Conservation (phyloP, 2,329 filamentous ascomycete species). For the Diaporthe vexans region DNA sequence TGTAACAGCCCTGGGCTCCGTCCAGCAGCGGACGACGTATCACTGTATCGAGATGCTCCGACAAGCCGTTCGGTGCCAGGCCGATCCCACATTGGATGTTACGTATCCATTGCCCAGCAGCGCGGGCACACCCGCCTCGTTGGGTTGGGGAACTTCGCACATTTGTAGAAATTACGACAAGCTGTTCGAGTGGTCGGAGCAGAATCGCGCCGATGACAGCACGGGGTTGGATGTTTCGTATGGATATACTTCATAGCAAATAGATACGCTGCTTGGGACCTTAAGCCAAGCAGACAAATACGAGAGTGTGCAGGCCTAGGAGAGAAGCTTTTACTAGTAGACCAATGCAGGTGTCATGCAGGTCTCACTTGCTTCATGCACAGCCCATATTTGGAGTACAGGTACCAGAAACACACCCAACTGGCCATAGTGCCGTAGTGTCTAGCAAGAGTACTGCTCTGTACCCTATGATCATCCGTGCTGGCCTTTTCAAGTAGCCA, state of each 20-base stretch:
- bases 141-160: constrained; percentile 8
- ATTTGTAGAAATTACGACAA: constrained; percentile 21
- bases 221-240: constrained; percentile 5
- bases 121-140: neutral
- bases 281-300: neutral
- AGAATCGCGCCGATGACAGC: constrained; percentile 13
- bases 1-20: neutral
- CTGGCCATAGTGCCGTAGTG: neutral
- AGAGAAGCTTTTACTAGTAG: neutral
- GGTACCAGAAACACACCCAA: too few relatives aligned
- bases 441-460: neutral
- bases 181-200: constrained; percentile 23
- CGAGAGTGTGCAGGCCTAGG: neutral
- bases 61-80: constrained; percentile 24
- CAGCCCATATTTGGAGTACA: neutral
- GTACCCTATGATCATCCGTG: neutral
- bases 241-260: neutral
- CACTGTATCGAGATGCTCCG: constrained; percentile 28
- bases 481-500: too few relatives aligned
- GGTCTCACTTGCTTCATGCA: neutral
- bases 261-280: neutral
- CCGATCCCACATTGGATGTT: constrained; percentile 18
- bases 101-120: constrained; percentile 9
- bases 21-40: constrained; percentile 13
- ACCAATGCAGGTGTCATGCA: neutral